phyloP scores from a whole-genome alignment of 139 green algal species.

The Protoeuglena noctilucae region DNA sequence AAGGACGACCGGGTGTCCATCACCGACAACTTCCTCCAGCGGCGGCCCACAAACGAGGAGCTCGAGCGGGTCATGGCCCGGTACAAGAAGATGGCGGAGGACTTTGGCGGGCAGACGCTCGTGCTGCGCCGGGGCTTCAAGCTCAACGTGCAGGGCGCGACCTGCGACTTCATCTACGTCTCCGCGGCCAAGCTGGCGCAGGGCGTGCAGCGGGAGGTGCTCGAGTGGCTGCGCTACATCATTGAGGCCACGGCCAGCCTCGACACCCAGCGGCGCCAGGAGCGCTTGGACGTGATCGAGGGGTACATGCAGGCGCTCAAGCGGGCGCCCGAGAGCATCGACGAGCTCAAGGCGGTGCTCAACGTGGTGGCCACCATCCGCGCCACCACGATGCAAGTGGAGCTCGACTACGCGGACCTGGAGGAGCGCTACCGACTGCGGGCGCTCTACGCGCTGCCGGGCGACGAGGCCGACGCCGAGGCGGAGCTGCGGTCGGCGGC shows the following conservation, averaged over 20 bases:
- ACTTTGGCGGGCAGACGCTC: constrained; percentile 4
- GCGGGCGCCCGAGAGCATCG: constrained; percentile 25
- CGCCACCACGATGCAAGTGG: constrained; percentile 39
- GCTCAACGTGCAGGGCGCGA: constrained; percentile 27
- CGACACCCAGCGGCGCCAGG: constrained; percentile 24
- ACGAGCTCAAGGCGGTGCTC: constrained; percentile 50
- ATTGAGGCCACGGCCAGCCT: constrained; percentile 41
- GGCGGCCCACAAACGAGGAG: constrained; percentile 22
- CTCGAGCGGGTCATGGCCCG: constrained; percentile 63
- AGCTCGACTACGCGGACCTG: constrained; percentile 51
- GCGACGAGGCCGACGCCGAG: constrained; percentile 8
- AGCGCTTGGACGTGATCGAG: constrained; percentile 22
- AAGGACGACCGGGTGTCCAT: constrained; percentile 55
- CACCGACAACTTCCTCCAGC: constrained; percentile 66
- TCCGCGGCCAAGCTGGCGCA: constrained; percentile 32
- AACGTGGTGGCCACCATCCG: constrained; percentile 22
- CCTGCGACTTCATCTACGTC: constrained; percentile 53
- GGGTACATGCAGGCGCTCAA: constrained; percentile 12
- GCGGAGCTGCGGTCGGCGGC: constrained; percentile 18
- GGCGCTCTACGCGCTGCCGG: constrained; percentile 30
- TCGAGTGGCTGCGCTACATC: constrained; percentile 49
- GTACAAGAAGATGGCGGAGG: constrained; percentile 42
- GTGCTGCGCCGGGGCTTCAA: background rate
- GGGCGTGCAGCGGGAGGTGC: constrained; percentile 48
- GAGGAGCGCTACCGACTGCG: constrained; percentile 63